Base-by-base conservation (phyloP, 2,329 filamentous ascomycete species). In the Penicillium sp. region DNA sequence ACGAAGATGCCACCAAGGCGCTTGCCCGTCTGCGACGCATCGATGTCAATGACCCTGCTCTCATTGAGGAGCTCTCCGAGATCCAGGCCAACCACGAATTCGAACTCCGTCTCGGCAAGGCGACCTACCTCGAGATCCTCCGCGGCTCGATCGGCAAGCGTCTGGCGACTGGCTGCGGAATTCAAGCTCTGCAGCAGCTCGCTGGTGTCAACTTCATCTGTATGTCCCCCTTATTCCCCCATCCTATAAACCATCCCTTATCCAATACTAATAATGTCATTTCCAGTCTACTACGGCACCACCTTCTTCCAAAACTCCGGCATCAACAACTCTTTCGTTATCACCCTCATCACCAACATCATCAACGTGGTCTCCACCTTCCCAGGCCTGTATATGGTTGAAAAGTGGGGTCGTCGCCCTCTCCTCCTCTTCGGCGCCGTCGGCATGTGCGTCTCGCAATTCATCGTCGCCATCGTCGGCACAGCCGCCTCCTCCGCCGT, bases 51-150 rank as follows among this genome's bases (percentile, higher is more conserved):
- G 85, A 90, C 57, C 91, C 89, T 19, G 84, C 88, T 63, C 90
- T 87, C 75, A 87, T 95, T 77, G 82, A 86, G 64, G 92, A 96
- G 79, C 84, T 95, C 49, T 83, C 89, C 38, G 92, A 96, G 81
- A 91, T 96, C 68, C 84, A 94, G 64, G 92, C 92, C 79, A 96
- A 95, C 82, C 87, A 94, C 77, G 90, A 91, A 78, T 92, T 92
- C 75, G 93, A 96, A 82, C 83, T 89, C 68, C 68, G 70, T 40
- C 61, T 78, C 6, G 78, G 77, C 52, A 71, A 68, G 3, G 71
- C 76, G 5, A 70, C 69, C 19, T 80, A 77, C 57, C 52, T 75
- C 7, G 76, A 78, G 42, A 76, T 75, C 53, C 61, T 80, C 46
- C 71, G 68, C 28, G 71, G 72, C 0, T 70, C 70, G 0, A 66